phyloP scores from a whole-genome alignment of 345 rosid genomes.

The Turritis glabra region DNA sequence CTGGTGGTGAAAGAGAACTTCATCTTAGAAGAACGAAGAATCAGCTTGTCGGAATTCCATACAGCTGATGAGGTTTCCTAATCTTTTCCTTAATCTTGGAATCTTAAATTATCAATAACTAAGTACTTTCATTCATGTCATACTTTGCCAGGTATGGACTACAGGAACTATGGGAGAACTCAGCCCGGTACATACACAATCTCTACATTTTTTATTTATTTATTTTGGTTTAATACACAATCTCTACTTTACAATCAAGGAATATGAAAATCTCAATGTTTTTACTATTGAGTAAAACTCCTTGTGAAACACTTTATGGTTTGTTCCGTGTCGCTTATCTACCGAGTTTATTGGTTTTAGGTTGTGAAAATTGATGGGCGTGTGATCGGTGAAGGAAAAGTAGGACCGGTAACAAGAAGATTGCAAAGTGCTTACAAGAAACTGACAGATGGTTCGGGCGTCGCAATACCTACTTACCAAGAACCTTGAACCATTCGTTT shows the following conservation, averaged over 20 bases:
- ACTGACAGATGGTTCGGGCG: slow-evolving; percentile 62
- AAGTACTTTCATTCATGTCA: not conserved
- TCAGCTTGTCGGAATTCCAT: slow-evolving; percentile 87
- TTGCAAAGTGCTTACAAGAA: slow-evolving; percentile 67
- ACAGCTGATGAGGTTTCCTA: slow-evolving; percentile 77
- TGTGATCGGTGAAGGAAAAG: slow-evolving; percentile 69
- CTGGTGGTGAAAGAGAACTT: slow-evolving; percentile 67
- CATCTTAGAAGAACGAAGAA: slow-evolving; percentile 68
- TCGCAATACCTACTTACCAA: slow-evolving; percentile 66
- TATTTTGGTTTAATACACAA: too few relatives aligned
- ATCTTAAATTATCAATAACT: not conserved
- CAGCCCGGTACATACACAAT: slow-evolving; percentile 56
- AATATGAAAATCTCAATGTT: too few relatives aligned
- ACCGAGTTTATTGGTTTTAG: slow-evolving; percentile 28
- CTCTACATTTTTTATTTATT: too few relatives aligned
- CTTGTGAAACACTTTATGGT: not conserved
- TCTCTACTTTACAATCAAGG: too few relatives aligned
- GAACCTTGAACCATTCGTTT: slow-evolving; percentile 2
- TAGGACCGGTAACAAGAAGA: slow-evolving; percentile 61
- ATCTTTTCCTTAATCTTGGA: not conserved
- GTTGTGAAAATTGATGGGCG: slow-evolving; percentile 75
- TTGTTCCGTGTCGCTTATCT: too few relatives aligned
- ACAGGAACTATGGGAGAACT: slow-evolving; percentile 97
- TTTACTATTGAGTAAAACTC: too few relatives aligned
- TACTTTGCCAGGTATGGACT: slow-evolving; percentile 67